A percentile compares a stretch with the other conserved stretches of the same genome.
Evolutionary conservation across 2,329 filamentous ascomycete species (phyloP).

Genomic region (Colletotrichum sp.): DNA sequence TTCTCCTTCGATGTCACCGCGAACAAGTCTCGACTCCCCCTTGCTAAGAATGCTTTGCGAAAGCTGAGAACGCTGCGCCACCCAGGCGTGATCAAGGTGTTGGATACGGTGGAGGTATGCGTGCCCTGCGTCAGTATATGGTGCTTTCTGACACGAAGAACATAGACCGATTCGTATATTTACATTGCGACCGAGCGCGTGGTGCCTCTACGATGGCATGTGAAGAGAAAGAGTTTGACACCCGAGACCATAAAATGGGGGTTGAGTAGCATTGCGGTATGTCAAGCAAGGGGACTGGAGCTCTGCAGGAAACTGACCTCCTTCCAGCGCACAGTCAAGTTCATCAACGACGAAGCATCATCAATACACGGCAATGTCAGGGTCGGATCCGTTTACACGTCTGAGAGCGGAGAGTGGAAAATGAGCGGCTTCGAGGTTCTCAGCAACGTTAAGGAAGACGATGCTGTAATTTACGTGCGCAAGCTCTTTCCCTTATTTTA

Average conservation of each 20-base stretch:
- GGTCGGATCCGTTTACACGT: conserved; percentile 87
- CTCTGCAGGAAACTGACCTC: background rate
- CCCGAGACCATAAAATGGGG: conserved; percentile 98
- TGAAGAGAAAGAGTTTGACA: conserved; percentile 84
- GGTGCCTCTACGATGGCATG: conserved; percentile 86
- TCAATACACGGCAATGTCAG: conserved; percentile 90
- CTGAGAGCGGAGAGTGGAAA: conserved; percentile 98
- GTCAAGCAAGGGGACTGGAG: conserved; percentile 21
- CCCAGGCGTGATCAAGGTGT: conserved; percentile 90
- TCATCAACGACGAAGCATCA: conserved; percentile 91
- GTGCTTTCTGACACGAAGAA: conserved; percentile 22
- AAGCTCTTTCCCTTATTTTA: background rate
- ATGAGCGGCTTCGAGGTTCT: conserved; percentile 91
- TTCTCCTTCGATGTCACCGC: conserved; percentile 91
- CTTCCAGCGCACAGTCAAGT: conserved; percentile 82
- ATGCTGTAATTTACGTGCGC: conserved; percentile 78
- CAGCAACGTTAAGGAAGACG: conserved; percentile 95
- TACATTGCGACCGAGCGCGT: conserved; percentile 96
- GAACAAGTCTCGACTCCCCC: conserved; percentile 80
- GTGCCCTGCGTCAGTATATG: background rate
- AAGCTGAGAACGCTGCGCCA: conserved; percentile 93
- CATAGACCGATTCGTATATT: conserved; percentile 87
- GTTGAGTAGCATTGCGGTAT: conserved; percentile 81
- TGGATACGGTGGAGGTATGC: conserved; percentile 88
- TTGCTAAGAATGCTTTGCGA: conserved; percentile 92